phyloP scores from a whole-genome alignment of 2,329 filamentous ascomycete genomes.

The Colletotrichum horii region DNA sequence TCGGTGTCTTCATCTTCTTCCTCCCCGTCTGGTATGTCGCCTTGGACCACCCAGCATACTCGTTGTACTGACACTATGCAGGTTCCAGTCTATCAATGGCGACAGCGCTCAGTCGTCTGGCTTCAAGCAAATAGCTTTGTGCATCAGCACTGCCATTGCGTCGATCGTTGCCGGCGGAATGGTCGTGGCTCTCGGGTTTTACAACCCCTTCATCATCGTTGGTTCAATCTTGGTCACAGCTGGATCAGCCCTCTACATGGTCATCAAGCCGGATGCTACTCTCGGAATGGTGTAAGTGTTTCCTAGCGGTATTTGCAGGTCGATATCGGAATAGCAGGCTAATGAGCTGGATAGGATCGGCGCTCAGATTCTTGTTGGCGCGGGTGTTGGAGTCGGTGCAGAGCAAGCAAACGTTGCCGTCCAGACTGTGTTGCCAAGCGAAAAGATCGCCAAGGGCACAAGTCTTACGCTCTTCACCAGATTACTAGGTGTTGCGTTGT shows the following conservation, averaged over 20 bases:
- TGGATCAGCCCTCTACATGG: neutral
- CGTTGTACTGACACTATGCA: neutral
- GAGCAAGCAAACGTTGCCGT: slow-evolving; percentile 51
- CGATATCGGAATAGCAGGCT: neutral
- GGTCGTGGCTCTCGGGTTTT: neutral
- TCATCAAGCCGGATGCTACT: neutral
- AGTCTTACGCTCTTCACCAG: neutral
- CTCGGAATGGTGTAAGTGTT: neutral
- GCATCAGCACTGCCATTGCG: neutral
- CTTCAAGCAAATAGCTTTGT: neutral
- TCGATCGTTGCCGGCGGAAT: neutral
- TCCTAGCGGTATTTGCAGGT: neutral
- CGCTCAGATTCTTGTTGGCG: slow-evolving; percentile 46
- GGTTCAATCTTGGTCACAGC: neutral
- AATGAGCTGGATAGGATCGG: slow-evolving; percentile 35
- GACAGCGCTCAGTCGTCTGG: neutral
- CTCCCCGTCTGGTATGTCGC: neutral
- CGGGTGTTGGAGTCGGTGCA: slow-evolving; percentile 46
- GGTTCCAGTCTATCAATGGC: neutral
- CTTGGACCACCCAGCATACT: neutral
- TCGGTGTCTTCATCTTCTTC: neutral
- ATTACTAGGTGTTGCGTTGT: neutral
- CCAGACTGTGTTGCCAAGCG: slow-evolving; percentile 46
- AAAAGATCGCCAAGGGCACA: slow-evolving; percentile 42
- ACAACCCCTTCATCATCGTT: neutral